Evolutionary conservation across 1,284 basidiomycete genomes (phyloP).

Genomic region (Austroboletus novae-zelandiae): DNA sequence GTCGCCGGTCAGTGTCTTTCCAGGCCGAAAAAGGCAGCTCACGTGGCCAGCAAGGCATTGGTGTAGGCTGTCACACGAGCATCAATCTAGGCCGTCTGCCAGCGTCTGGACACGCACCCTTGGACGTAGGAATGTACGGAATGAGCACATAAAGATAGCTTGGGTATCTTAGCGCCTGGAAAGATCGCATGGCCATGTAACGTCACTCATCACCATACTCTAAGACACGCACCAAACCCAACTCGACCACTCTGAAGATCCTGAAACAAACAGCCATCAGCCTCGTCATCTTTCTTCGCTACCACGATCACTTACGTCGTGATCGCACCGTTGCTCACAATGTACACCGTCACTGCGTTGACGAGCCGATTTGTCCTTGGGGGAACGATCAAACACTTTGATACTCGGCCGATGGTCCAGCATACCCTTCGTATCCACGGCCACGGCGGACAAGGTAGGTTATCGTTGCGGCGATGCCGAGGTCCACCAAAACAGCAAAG

Average conservation of each 20-base stretch:
- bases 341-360: background rate
- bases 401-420: no score
- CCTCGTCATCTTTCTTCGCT: background rate
- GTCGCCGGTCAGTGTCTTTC: background rate
- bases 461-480: background rate
- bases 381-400: no score
- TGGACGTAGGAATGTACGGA: slow-evolving; percentile 2
- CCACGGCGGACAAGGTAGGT: background rate
- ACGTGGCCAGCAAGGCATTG: background rate
- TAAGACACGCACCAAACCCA: background rate
- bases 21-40: background rate
- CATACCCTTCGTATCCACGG: background rate
- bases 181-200: background rate
- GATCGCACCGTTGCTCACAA: slow-evolving; percentile 1
- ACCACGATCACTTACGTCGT: background rate
- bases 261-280: background rate
- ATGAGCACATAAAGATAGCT: background rate
- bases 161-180: background rate
- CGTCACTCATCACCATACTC: background rate
- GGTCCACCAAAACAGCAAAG: background rate
- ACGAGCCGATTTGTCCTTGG: background rate
- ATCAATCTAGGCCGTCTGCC: background rate
- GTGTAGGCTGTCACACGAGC: background rate
- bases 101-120: background rate
- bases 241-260: background rate